These are phyloP conservation scores for Starmerella kuoi DNA, from an alignment of 805 yeast species.

Conservation along the genomic window DNA sequence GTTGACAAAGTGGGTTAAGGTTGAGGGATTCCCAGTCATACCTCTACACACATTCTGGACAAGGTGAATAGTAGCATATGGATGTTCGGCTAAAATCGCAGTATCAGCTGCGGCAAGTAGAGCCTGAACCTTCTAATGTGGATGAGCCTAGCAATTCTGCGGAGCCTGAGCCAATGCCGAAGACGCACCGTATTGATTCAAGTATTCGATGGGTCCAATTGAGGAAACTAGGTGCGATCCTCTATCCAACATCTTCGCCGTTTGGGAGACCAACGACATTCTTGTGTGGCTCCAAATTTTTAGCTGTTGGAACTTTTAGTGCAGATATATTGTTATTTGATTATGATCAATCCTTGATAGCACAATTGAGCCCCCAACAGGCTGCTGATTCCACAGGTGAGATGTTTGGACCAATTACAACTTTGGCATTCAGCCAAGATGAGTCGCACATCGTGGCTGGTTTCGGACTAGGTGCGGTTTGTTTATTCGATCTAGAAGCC, in stretches of 20 bases:
- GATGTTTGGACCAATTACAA: slow-evolving; percentile 38
- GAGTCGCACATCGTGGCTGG: slow-evolving; percentile 62
- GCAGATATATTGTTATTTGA: slow-evolving; percentile 59
- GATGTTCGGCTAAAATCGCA: slow-evolving; percentile 10
- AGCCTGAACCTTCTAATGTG: background rate
- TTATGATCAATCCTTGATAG: slow-evolving; percentile 47
- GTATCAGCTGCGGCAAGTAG: slow-evolving; percentile 8
- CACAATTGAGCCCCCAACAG: slow-evolving; percentile 31
- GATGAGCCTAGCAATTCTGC: background rate
- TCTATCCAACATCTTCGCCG: slow-evolving; percentile 28
- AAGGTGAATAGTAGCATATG: slow-evolving; percentile 4
- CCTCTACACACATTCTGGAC: no score
- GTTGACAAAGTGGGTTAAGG: no score
- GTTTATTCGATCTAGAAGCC: slow-evolving; percentile 50
- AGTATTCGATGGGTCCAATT: slow-evolving; percentile 32
- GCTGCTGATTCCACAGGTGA: slow-evolving; percentile 21
- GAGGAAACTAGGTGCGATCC: slow-evolving; percentile 29
- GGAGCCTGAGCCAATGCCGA: background rate
- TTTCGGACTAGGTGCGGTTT: slow-evolving; percentile 48
- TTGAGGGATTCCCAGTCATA: no score
- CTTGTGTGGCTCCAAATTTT: slow-evolving; percentile 17
- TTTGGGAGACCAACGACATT: slow-evolving; percentile 45
- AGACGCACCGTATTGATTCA: background rate
- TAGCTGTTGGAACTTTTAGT: slow-evolving; percentile 54
- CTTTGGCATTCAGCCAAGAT: slow-evolving; percentile 53